Conservation (phyloP, 2,329 filamentous ascomycete species). For the Aspergillus eucalypticola region DNA sequence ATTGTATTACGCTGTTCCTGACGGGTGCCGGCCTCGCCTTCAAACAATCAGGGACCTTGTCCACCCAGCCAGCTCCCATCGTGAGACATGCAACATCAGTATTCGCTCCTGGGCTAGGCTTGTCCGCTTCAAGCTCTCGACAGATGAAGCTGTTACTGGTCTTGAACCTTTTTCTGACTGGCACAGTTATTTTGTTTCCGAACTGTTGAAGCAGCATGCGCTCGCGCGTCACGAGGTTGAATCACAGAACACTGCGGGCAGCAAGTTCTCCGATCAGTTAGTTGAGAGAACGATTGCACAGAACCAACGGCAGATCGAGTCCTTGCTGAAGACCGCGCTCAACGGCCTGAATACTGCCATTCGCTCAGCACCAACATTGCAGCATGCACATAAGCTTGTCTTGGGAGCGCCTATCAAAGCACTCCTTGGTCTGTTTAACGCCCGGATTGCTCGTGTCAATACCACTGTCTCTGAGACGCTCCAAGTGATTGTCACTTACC, state of each 20-base stretch:
- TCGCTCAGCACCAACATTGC: conserved; percentile 40
- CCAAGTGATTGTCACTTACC: conserved; percentile 48
- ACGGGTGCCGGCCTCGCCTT: conserved; percentile 54
- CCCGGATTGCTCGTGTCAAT: conserved; percentile 47
- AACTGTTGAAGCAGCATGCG: conserved; percentile 56
- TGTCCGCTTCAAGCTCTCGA: conserved; percentile 58
- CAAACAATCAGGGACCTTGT: conserved; percentile 56
- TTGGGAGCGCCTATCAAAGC: conserved; percentile 46
- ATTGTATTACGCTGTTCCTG: conserved; percentile 59
- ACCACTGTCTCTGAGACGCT: conserved; percentile 52
- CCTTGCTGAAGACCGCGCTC: conserved; percentile 55
- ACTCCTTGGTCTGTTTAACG: conserved; percentile 55
- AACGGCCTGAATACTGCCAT: conserved; percentile 53
- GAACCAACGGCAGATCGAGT: conserved; percentile 61
- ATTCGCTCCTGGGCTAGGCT: conserved; percentile 61
- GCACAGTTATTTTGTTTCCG: conserved; percentile 55
- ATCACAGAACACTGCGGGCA: conserved; percentile 46
- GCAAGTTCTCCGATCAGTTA: conserved; percentile 47
- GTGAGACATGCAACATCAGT: conserved; percentile 60
- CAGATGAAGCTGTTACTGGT: conserved; percentile 47
- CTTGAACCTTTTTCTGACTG: conserved; percentile 55
- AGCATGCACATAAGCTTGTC: conserved; percentile 47
- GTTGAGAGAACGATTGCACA: conserved; percentile 55
- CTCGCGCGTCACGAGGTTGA: conserved; percentile 61
- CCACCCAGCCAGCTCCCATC: conserved; percentile 58